Evolutionary conservation across 1,139 yeast species (phyloP), one percentile per base, ranked within the genome.

Genomic region (Wickerhamiella pararugosa): DNA sequence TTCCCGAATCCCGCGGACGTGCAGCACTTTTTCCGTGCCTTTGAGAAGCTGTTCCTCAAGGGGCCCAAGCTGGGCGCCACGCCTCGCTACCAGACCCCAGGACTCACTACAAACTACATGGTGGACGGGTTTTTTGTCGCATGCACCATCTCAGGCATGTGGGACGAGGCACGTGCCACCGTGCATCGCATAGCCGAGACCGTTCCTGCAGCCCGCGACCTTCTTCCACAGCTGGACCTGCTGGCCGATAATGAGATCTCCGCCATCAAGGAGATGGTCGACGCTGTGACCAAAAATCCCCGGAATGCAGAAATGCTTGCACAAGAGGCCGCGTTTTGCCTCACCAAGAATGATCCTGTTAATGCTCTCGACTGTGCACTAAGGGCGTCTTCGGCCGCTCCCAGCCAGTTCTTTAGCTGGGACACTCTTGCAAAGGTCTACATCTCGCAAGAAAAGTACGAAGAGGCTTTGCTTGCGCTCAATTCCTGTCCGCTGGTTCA

Each of bases 401-500:
- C 97, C 0, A 76, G 92, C 2, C 94, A 81, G 55, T 87, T 83
- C 59, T 70, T 71, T 47, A 69, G 92, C 5, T 90, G 97, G 98
- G 74, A 79, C 11, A 65, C 70, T 46, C 64, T 90, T 40, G 83
- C 84, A 2, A 70, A 73, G 53, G 76, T 79, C 8, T 82, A 87
- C 56, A 79, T 87, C 34, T 66, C 76, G 43, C 64, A 71, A 48
- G 77, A 73, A 43, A 84, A 84, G 57, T 80, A 73, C 53, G 77
- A 75, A 47, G 76, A 73, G 54, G 96, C 96, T 0, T 66, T 90
- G 46, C 62, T 83, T 41, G 76, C 95, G 0, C 69, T 90, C 51
- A 90, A 90, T 57, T 81, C 95, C 5, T 79, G 94, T 57, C 97
- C 97, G 7, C 82, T 90, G 94, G 79, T 80, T 55, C 71, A 79